Evolutionary conservation across 768 basidiomycete species (phyloP).

Genomic region (Leucosporidium yakuticum): DNA sequence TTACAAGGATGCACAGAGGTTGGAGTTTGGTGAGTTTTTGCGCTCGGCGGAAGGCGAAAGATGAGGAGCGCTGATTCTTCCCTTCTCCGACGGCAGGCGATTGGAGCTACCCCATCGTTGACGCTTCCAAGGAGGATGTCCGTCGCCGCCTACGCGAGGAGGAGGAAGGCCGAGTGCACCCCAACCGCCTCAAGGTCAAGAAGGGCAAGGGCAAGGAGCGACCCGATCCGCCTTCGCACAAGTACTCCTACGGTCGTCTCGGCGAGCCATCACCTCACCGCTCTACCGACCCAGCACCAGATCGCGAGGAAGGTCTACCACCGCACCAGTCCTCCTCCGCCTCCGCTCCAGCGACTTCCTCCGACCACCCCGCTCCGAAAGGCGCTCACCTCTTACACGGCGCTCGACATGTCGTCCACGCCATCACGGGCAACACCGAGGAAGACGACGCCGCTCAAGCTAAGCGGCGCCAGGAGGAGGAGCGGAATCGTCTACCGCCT

Average conservation of each 20-base stretch:
- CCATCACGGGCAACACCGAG: constrained; percentile 26
- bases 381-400: constrained; percentile 1
- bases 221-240: constrained; percentile 40
- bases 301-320: neutral
- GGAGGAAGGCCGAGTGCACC: constrained; percentile 67
- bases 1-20: constrained; percentile 66
- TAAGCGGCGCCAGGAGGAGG: constrained; percentile 7
- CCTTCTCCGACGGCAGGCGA: constrained; percentile 22
- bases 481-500: constrained; percentile 39
- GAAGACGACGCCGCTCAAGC: constrained; percentile 8
- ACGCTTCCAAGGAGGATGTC: constrained; percentile 46
- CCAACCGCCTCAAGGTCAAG: constrained; percentile 10
- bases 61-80: neutral
- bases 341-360: constrained; percentile 8
- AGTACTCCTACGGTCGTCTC: constrained; percentile 25
- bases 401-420: constrained; percentile 28
- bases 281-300: neutral
- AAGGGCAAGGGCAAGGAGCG: constrained; percentile 57
- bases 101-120: constrained; percentile 37
- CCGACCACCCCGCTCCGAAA: constrained; percentile 15
- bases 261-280: constrained; percentile 10
- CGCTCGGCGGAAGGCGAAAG: neutral
- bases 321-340: neutral
- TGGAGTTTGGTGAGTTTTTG: constrained; percentile 71
- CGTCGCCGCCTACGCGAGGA: constrained; percentile 66